Evolutionary conservation across 768 basidiomycete species (phyloP).

Genomic region (Asterophora parasitica): DNA sequence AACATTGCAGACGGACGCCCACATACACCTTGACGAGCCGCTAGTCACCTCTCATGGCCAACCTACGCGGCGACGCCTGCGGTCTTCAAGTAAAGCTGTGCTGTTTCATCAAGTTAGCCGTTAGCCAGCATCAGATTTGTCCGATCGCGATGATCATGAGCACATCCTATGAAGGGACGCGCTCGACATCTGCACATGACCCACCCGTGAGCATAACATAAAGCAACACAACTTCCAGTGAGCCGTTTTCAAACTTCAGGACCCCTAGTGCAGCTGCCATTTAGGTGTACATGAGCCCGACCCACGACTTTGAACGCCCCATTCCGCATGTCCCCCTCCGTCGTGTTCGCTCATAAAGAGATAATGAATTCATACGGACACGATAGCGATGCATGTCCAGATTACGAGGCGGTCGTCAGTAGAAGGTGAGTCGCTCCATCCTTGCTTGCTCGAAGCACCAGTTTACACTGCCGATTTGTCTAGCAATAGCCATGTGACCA

Average conservation of each 20-base stretch:
- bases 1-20: too few relatives aligned
- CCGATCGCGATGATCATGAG: constrained; percentile 4
- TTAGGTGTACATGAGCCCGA: constrained; percentile 3
- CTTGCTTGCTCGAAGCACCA: not conserved
- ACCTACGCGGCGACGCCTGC: too few relatives aligned
- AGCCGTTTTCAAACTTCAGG: not conserved
- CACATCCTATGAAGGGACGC: not conserved
- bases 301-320: constrained; percentile 9
- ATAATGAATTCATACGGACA: constrained; percentile 11
- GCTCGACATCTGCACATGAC: constrained; percentile 12
- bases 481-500: constrained; percentile 22
- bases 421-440: constrained; percentile 30
- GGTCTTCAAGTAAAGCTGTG: not conserved
- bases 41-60: not conserved
- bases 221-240: constrained; percentile 3
- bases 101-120: not conserved
- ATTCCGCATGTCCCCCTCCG: constrained; percentile 3
- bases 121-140: not conserved
- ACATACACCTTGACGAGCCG: too few relatives aligned
- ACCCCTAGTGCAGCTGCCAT: not conserved
- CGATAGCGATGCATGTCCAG: constrained; percentile 37
- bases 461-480: constrained; percentile 1
- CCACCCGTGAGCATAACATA: not conserved
- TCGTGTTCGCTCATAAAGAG: constrained; percentile 1
- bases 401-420: constrained; percentile 34